Base-by-base conservation (phyloP, 164 flowering plant species). In the Tetrastigma voinierianum region DNA sequence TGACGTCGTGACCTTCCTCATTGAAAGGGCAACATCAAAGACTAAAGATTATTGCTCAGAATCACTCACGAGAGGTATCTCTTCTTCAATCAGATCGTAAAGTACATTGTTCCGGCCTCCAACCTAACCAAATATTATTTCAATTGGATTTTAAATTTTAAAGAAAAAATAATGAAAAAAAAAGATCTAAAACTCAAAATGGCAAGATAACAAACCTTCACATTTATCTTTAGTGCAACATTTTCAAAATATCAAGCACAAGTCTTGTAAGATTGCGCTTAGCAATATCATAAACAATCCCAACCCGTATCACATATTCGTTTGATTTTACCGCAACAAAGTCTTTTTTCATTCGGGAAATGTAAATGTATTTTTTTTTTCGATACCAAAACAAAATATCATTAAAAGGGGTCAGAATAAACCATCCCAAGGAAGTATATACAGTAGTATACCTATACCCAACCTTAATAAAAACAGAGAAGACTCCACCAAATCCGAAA, bases 221-320 rank as follows among this genome's bases (percentile, higher is more conserved):
- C 91, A 70, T 87, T 87, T 0, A 88, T 84, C 62, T 88, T 88
- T 44, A 88, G 68, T 0, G 89, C 56, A 10, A 88, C 73, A n/a
- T 70, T 88, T 70, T 83, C 93, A 52, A 82, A 24, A 58, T 86
- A 88, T 53, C 83, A 89, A 45, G n/a, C 70, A 43, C 20, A 10
- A 73, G n/a, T 59, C 72, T 85, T 10, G 51, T 0, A 0, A 64
- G 85, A 13, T 84, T 75, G 20, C 90, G 86, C 52, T 78, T 74
- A 65, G n/a, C 90, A 84, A 63, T 90, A 88, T n/a, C 86, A 90
- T 1, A 74, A 6, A 88, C 85, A 46, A 88, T n/a, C 93, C 90
- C 17, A 88, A 59, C 43, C 86, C 0, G 89, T 88, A n/a, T 88
- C 90, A 81, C 93, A 88, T 2, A 81, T 40, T 11, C 86, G 4